Evolutionary conservation across 208 protist species (phyloP).

Genomic region (Trypanosoma mega): DNA sequence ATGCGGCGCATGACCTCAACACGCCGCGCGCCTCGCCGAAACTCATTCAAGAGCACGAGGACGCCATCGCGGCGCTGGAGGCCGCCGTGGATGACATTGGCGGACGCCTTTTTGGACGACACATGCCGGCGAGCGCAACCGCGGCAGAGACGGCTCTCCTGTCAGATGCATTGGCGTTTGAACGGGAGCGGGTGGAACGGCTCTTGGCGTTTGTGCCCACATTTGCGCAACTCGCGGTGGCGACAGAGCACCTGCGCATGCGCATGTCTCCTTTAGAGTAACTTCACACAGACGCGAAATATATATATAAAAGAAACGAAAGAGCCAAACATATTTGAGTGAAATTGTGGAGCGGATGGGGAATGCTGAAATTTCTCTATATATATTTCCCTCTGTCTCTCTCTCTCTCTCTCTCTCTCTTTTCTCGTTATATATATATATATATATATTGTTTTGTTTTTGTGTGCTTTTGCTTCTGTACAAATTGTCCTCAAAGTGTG

Average conservation of each 20-base stretch:
- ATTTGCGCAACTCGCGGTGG: slow-evolving; percentile 76
- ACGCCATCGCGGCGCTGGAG: slow-evolving; percentile 26
- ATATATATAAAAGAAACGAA: no score
- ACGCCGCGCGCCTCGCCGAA: background rate
- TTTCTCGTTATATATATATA: background rate
- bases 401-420: background rate
- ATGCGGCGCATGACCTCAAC: no score
- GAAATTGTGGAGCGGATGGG: background rate
- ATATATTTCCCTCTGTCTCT: background rate
- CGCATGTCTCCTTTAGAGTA: slow-evolving; percentile 5
- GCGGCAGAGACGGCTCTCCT: slow-evolving; percentile 48
- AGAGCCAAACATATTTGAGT: no score
- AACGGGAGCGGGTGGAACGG: slow-evolving; percentile 50
- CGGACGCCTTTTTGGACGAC: slow-evolving; percentile 2
- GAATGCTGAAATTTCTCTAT: background rate
- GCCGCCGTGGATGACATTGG: slow-evolving; percentile 27
- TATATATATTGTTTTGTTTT: background rate
- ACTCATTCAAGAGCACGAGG: slow-evolving; percentile 25
- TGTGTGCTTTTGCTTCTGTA: no score
- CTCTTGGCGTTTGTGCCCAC: slow-evolving; percentile 73
- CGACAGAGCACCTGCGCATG: slow-evolving; percentile 49
- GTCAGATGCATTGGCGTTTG: slow-evolving; percentile 53
- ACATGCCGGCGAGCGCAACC: slow-evolving; percentile 39
- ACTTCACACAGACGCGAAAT: no score
- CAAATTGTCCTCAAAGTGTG: no score